Percentiles rank a stretch among this genome's conserved stretches.
Conservation (phyloP, 2,329 filamentous ascomycete genomes). For the Setomelanomma holmii region DNA sequence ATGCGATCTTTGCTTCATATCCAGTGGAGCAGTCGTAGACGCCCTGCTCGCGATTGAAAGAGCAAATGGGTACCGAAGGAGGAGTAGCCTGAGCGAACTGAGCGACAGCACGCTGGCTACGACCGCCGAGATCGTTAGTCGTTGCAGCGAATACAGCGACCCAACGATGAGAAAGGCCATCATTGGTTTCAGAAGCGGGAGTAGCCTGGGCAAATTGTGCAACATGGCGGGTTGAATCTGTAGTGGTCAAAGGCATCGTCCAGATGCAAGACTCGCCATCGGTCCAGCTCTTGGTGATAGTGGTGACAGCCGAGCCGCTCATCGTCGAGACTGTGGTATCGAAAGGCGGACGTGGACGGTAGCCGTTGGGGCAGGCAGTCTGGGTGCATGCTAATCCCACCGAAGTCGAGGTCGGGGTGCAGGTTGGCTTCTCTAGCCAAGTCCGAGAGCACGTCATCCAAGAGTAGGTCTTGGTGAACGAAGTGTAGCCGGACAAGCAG, state of each 20-base stretch:
- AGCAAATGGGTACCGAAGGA: not conserved
- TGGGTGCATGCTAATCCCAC: not conserved
- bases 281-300: not conserved
- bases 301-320: too few species aligned
- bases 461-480: not conserved
- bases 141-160: not conserved
- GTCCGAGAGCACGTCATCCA: not conserved
- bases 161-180: not conserved
- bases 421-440: not conserved
- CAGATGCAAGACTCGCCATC: not conserved
- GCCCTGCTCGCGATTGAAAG: not conserved
- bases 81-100: not conserved
- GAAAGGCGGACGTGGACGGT: not conserved
- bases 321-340: too few species aligned
- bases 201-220: not conserved
- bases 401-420: not conserved
- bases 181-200: not conserved
- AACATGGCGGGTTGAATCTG: not conserved
- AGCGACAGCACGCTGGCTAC: not conserved
- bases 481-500: not conserved
- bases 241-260: not conserved
- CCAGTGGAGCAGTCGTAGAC: conserved; percentile 1
- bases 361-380: not conserved
- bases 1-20: not conserved
- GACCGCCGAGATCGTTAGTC: not conserved